Evolutionary conservation across 202 grass and related monocot genomes (phyloP).

Genomic region (Sporobolus alterniflorus): DNA sequence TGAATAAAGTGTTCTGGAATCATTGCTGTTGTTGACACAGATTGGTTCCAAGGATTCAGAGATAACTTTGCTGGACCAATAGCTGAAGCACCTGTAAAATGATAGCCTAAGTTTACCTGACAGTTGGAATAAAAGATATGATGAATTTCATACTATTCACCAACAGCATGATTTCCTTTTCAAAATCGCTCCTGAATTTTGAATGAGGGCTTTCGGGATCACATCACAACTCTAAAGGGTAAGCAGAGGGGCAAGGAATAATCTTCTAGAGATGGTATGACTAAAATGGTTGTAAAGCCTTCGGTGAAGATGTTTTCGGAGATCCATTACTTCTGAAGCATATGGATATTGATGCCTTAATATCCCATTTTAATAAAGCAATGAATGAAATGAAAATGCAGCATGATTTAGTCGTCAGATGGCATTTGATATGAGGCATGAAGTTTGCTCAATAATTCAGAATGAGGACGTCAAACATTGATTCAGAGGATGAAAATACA

Average conservation of each 20-base stretch:
- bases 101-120: conserved; percentile 18
- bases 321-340: conserved; percentile 46
- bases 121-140: conserved; percentile 32
- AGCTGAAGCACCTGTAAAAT: conserved; percentile 39
- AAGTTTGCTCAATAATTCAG: conserved; percentile 49
- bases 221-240: conserved; percentile 46
- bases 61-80: conserved; percentile 56
- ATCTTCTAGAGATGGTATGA: conserved; percentile 12
- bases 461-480: conserved; percentile 47
- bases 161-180: conserved; percentile 63
- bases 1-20: too few species aligned
- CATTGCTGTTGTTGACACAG: too few species aligned
- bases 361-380: conserved; percentile 57
- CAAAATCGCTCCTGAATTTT: conserved; percentile 48
- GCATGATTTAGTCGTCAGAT: conserved; percentile 61
- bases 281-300: conserved; percentile 26
- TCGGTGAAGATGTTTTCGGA: conserved; percentile 24
- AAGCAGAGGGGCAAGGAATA: conserved; percentile 46
- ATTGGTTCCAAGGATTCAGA: conserved; percentile 68
- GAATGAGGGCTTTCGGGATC: conserved; percentile 54
- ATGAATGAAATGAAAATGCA: conserved; percentile 63
- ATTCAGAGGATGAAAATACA: too few species aligned
- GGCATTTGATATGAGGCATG: conserved; percentile 36
- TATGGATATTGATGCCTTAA: conserved; percentile 44
- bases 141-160: conserved; percentile 53